Conservation (phyloP, 805 yeast species). For the Kuraishia piskuri region DNA sequence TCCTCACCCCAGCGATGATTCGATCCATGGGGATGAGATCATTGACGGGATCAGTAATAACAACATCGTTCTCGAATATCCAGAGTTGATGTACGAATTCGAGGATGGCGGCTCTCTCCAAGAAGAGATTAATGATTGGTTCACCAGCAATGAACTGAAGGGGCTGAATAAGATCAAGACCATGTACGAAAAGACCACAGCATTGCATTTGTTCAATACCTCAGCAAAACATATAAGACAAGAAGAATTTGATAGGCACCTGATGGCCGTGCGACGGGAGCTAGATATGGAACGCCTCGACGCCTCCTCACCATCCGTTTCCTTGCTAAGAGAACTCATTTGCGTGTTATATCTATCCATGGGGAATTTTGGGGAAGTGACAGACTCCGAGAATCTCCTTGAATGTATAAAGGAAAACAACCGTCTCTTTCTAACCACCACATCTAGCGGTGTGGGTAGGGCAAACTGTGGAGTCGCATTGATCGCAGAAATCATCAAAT, state of each 20-base stretch:
- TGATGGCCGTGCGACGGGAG: background rate
- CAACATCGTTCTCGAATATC: constrained; percentile 25
- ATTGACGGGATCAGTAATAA: constrained; percentile 24
- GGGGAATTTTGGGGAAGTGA: constrained; percentile 19
- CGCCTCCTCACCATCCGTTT: background rate
- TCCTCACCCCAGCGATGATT: constrained; percentile 4
- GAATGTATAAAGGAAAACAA: constrained; percentile 15
- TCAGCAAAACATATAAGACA: background rate
- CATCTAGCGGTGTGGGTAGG: background rate
- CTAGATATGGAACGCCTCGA: background rate
- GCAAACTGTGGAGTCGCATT: background rate
- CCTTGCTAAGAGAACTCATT: constrained; percentile 9
- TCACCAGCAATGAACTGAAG: constrained; percentile 20
- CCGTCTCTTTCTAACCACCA: constrained; percentile 10
- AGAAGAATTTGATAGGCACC: background rate
- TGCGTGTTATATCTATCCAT: constrained; percentile 18
- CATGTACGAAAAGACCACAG: constrained; percentile 1
- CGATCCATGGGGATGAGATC: constrained; percentile 16
- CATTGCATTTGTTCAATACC: background rate
- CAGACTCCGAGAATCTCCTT: constrained; percentile 14
- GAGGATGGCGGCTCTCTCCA: constrained; percentile 25
- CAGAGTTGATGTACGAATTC: constrained; percentile 35
- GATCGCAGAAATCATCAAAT: constrained; percentile 8
- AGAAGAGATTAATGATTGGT: constrained; percentile 34
- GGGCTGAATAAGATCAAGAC: constrained; percentile 10